Evolutionary conservation across 2,329 filamentous ascomycete species (phyloP).

Genomic region (Tympanopsis confertula): DNA sequence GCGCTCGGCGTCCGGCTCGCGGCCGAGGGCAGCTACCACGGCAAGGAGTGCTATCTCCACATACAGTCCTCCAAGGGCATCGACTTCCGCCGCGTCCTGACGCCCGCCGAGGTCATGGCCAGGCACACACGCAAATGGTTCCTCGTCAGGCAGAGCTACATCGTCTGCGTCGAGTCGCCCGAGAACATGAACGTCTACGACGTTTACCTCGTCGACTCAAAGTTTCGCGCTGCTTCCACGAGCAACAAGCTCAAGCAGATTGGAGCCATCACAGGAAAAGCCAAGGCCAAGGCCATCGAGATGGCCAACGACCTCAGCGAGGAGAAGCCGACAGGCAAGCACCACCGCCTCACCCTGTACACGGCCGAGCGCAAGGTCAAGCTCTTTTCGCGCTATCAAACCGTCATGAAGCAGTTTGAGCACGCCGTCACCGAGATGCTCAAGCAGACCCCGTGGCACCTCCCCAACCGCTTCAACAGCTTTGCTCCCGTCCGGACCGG

Average conservation of each 20-base stretch:
- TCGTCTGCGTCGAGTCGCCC: constrained; percentile 95
- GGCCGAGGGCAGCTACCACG: constrained; percentile 91
- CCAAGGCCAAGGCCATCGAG: constrained; percentile 56
- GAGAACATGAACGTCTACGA: constrained; percentile 99
- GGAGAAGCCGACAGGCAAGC: constrained; percentile 31
- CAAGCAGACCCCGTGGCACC: constrained; percentile 69
- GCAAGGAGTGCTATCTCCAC: constrained; percentile 87
- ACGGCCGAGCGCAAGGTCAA: constrained; percentile 90
- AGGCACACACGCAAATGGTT: constrained; percentile 95
- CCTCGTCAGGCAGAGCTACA: constrained; percentile 86
- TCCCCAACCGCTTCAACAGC: constrained; percentile 77
- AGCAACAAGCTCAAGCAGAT: constrained; percentile 41
- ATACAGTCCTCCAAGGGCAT: constrained; percentile 85
- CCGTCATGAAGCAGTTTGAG: constrained; percentile 82
- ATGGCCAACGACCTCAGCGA: constrained; percentile 22
- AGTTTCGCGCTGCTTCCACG: constrained; percentile 74
- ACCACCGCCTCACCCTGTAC: constrained; percentile 76
- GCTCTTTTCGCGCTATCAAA: constrained; percentile 79
- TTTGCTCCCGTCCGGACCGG: constrained; percentile 81
- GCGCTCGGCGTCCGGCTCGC: constrained; percentile 86
- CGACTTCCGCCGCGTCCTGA: constrained; percentile 72
- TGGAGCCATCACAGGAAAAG: constrained; percentile 11
- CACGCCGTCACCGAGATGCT: constrained; percentile 85
- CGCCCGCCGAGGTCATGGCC: constrained; percentile 65
- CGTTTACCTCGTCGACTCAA: constrained; percentile 88